A percentile compares a stretch with the other conserved stretches of the same genome.
Evolutionary conservation across 1,139 yeast species (phyloP).

Genomic region (Lodderomyces elongisporus): DNA sequence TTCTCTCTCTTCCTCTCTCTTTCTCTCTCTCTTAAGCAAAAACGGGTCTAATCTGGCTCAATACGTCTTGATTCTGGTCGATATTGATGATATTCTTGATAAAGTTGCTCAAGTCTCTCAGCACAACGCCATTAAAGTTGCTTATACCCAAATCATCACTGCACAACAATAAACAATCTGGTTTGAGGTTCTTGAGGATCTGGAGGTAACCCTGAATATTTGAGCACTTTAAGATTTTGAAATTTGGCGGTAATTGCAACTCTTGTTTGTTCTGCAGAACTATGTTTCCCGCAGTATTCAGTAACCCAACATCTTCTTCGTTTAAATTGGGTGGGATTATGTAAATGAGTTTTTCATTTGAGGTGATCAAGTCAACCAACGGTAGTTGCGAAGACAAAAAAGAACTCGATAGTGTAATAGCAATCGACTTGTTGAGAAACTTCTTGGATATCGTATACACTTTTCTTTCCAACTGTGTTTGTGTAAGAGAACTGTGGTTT

Average conservation of each 20-base stretch:
- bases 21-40: slow-evolving; percentile 12
- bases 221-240: slow-evolving; percentile 38
- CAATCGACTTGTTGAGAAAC: slow-evolving; percentile 34
- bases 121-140: slow-evolving; percentile 15
- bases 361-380: slow-evolving; percentile 34
- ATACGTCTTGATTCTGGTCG: slow-evolving; percentile 31
- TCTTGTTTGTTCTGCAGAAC: slow-evolving; percentile 2
- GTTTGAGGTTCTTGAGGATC: slow-evolving; percentile 37
- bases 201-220: slow-evolving; percentile 42
- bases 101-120: slow-evolving; percentile 38
- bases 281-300: slow-evolving; percentile 8
- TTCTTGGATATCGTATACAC: slow-evolving; percentile 13
- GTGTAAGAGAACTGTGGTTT: no score
- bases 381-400: slow-evolving; percentile 38
- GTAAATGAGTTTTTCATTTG: slow-evolving; percentile 38
- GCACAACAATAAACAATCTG: slow-evolving; percentile 41
- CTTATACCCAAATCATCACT: slow-evolving; percentile 41
- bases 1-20: neutral
- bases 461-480: slow-evolving; percentile 5
- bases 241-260: slow-evolving; percentile 23
- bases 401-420: slow-evolving; percentile 41
- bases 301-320: slow-evolving; percentile 36
- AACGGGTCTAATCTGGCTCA: slow-evolving; percentile 23
- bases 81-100: slow-evolving; percentile 35
- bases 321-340: slow-evolving; percentile 44